Evolutionary conservation across 352 stramenopile species (phyloP), one percentile per base, ranked within the genome.

Genomic region (Phytophthora multivora): DNA sequence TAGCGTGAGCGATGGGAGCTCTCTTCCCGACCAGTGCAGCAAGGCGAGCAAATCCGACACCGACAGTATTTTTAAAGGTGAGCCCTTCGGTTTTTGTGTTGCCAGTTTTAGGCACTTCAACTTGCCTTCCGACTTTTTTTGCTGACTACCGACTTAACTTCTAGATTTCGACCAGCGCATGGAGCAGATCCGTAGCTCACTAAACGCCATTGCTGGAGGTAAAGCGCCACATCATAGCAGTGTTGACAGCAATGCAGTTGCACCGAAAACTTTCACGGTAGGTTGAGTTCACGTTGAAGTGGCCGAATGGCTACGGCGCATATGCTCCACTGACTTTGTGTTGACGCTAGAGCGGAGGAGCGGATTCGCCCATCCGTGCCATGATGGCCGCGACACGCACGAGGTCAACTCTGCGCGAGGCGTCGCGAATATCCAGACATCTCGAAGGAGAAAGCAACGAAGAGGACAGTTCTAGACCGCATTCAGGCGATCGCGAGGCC

Each of bases 111-210:
- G 16, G 16, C 25, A 41, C 48, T 63, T 70, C 39, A 62, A 63
- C 53, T 51, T 62, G 19, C 1, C 25, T 16, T 21, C 42, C 43
- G 7, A 47, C 35, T 49, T 41, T 47, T 59, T 48, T 53, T 36
- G 18, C 45, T 58, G 28, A 54, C 40, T 59, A 18, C 19, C 16
- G 19, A 54, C 15, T 12, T 45, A 45, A 43, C 15, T 63, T 57
- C 13, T 58, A 89, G 82, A 89, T 53, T 88, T 89, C 38, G 82
- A 91, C 52, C 72, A 72, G 45, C 77, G 82, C 5, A 91, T 91
- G 82, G 79, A 89, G 52, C 73, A 91, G 55, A 88, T 89, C 26
- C 82, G 82, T 1, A 69, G 69, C 40, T 91, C 82, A 4, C 58
- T 91, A 16, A 86, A 79, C 18, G 66, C 75, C 26, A 86, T 91